Conservation (phyloP, 148 eudicot species). For the Bassia scoparia region DNA sequence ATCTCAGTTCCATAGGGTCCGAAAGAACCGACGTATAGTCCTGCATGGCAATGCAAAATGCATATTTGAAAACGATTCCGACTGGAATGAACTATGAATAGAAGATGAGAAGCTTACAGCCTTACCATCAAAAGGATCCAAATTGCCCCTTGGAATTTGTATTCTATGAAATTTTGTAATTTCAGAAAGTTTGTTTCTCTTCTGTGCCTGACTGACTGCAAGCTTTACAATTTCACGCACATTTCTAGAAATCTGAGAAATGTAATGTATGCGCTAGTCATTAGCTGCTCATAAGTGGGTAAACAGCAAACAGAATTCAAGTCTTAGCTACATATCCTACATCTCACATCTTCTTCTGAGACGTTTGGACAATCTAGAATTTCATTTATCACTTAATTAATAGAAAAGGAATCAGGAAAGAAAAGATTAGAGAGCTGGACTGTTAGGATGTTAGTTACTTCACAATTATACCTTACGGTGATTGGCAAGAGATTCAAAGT, state of each 20-base stretch:
- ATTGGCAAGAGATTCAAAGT: background rate
- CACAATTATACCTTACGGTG: background rate
- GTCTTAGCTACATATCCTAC: background rate
- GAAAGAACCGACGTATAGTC: slow-evolving; percentile 92
- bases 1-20: slow-evolving; percentile 95
- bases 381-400: background rate
- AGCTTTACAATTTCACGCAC: slow-evolving; percentile 82
- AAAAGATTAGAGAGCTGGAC: background rate
- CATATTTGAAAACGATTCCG: background rate
- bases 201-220: slow-evolving; percentile 78
- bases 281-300: background rate
- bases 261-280: slow-evolving; percentile 9
- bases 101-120: slow-evolving; percentile 17
- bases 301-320: slow-evolving; percentile 11
- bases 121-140: slow-evolving; percentile 93
- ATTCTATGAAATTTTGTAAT: slow-evolving; percentile 72
- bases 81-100: slow-evolving; percentile 11
- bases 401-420: background rate
- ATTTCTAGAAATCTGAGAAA: slow-evolving; percentile 57
- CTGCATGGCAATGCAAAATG: slow-evolving; percentile 36
- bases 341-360: background rate
- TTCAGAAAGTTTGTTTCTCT: slow-evolving; percentile 63
- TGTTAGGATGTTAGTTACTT: no score
- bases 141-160: slow-evolving; percentile 54
- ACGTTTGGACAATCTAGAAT: background rate